Percentiles rank a stretch among this genome's conserved stretches.
Conservation (phyloP, 164 flowering plant species). For the Chimonanthus salicifolius region DNA sequence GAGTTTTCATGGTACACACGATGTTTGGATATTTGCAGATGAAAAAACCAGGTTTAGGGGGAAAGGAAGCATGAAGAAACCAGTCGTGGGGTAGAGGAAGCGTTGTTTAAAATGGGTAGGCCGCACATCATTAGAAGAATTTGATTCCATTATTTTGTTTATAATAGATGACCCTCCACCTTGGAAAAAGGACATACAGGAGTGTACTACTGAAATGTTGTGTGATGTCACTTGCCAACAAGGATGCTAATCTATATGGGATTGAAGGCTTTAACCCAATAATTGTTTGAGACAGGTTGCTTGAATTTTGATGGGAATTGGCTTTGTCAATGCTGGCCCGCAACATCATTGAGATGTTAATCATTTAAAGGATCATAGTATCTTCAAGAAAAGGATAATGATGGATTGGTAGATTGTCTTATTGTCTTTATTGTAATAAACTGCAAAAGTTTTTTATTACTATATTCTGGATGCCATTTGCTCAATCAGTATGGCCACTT, state of each 20-base stretch:
- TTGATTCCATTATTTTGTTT: too few species aligned
- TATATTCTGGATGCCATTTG: background rate
- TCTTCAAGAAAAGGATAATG: background rate
- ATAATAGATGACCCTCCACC: too few species aligned
- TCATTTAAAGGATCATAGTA: background rate
- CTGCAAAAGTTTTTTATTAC: background rate
- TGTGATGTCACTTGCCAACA: background rate
- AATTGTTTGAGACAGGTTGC: background rate
- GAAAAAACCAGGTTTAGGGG: too few species aligned
- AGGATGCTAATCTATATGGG: background rate
- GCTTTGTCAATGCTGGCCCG: slow-evolving; percentile 1
- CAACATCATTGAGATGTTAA: background rate
- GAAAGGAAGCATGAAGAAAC: too few species aligned
- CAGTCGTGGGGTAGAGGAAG: too few species aligned
- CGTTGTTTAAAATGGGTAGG: too few species aligned
- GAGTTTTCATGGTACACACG: too few species aligned
- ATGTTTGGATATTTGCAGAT: too few species aligned
- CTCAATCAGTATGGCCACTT: background rate
- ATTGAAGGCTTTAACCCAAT: background rate
- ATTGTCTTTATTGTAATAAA: too few species aligned
- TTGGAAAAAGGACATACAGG: too few species aligned
- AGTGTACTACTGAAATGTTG: background rate
- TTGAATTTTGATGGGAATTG: background rate
- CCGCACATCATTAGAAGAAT: too few species aligned
- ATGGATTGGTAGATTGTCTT: background rate